Conservation (phyloP, 129 eudicot genomes). For the Apium graveolens region DNA sequence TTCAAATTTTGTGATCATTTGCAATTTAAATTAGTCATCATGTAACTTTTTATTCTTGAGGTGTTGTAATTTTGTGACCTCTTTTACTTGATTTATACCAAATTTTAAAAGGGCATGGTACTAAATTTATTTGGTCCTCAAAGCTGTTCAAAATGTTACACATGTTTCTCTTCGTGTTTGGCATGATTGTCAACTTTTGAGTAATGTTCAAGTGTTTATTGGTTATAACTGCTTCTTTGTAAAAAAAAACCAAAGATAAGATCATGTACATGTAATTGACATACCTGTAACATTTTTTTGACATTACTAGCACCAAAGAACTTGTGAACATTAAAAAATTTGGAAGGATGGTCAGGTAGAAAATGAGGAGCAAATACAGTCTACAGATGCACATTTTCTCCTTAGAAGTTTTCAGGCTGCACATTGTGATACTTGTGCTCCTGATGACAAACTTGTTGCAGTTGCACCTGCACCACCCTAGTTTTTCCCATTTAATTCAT, state of each 20-base stretch:
- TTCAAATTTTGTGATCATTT: too few relatives aligned
- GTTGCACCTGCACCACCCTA: not conserved
- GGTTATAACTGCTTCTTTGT: too few relatives aligned
- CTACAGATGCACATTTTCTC: slow-evolving; percentile 31
- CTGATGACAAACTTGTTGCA: not conserved
- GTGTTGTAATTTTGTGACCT: too few relatives aligned
- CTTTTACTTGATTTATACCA: too few relatives aligned
- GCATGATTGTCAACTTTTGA: too few relatives aligned
- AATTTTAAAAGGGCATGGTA: too few relatives aligned
- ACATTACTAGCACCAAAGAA: slow-evolving; percentile 41
- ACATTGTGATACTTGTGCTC: slow-evolving; percentile 20
- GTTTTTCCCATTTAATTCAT: slow-evolving; percentile 2
- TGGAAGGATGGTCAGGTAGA: slow-evolving; percentile 30
- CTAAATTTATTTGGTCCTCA: too few relatives aligned
- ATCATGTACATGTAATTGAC: not conserved
- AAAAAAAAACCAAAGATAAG: not conserved
- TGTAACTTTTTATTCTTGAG: too few relatives aligned
- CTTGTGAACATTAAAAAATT: slow-evolving; percentile 34
- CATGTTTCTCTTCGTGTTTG: too few relatives aligned
- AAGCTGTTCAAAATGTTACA: too few relatives aligned
- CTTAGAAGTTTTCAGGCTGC: slow-evolving; percentile 47
- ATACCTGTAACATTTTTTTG: slow-evolving; percentile 30
- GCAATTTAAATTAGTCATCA: too few relatives aligned
- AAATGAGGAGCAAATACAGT: slow-evolving; percentile 43
- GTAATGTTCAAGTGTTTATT: too few relatives aligned